Evolutionary conservation across 2,329 filamentous ascomycete species (phyloP).

Genomic region (Penicillium sp.): DNA sequence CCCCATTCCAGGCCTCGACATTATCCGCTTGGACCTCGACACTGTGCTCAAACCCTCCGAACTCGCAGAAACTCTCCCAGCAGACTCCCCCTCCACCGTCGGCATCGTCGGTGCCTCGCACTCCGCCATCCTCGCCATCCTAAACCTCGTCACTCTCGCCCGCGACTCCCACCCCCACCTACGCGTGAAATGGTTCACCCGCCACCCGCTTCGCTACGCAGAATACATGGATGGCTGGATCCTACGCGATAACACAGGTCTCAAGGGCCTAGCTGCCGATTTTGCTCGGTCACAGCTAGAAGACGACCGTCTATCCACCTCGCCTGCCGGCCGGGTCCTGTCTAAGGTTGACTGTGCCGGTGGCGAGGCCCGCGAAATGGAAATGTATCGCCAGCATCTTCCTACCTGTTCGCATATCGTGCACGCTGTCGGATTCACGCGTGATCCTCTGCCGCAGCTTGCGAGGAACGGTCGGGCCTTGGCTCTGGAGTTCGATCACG

Average conservation of each 20-base stretch:
- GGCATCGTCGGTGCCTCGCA: conserved; percentile 60
- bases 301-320: conserved; percentile 44
- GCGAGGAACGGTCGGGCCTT: conserved; percentile 30
- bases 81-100: conserved; percentile 39
- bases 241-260: conserved; percentile 59
- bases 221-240: conserved; percentile 61
- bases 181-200: conserved; percentile 57
- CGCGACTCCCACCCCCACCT: conserved; percentile 50
- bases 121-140: conserved; percentile 58
- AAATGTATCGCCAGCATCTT: conserved; percentile 46
- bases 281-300: conserved; percentile 59
- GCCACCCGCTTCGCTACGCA: conserved; percentile 58
- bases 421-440: conserved; percentile 56
- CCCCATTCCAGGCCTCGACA: conserved; percentile 37
- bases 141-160: conserved; percentile 55
- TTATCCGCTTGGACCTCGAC: conserved; percentile 51
- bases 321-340: conserved; percentile 46
- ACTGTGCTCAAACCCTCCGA: conserved; percentile 51
- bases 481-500: conserved; percentile 30
- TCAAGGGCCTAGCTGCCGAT: conserved; percentile 57
- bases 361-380: conserved; percentile 37
- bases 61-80: conserved; percentile 42
- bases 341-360: conserved; percentile 44
- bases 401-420: conserved; percentile 50
- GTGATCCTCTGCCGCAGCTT: conserved; percentile 48